These are phyloP conservation scores for Darksidea phi DNA, from an alignment of 495 filamentous ascomycete species.

Conservation along the genomic window DNA sequence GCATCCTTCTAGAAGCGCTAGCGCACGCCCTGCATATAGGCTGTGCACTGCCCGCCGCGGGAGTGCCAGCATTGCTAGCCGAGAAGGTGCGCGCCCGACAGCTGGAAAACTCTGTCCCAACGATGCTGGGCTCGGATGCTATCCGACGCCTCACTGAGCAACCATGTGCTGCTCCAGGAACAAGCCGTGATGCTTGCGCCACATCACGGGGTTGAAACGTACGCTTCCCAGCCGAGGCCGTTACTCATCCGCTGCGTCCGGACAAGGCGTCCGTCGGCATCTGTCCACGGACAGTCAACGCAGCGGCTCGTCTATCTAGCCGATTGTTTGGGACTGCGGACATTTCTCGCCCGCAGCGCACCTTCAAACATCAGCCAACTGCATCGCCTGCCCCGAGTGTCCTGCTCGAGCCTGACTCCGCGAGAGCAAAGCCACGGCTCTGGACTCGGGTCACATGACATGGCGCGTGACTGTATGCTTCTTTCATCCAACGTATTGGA, in stretches of 20 bases:
- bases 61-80: not conserved
- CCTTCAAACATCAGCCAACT: no score
- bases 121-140: constrained; percentile 3
- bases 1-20: constrained; percentile 4
- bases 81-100: not conserved
- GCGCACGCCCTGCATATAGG: not conserved
- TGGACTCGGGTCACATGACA: constrained; percentile 6
- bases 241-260: constrained; percentile 3
- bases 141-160: constrained; percentile 6
- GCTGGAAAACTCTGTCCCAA: constrained; percentile 1
- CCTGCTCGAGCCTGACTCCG: no score
- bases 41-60: no score
- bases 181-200: constrained; percentile 3
- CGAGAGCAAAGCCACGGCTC: not conserved
- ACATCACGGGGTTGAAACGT: constrained; percentile 14
- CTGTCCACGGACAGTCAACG: not conserved
- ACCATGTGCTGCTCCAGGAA: constrained; percentile 21
- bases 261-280: no score
- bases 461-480: constrained; percentile 18
- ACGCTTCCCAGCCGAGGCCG: constrained; percentile 13
- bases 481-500: not conserved
- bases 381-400: no score
- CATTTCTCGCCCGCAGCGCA: no score
- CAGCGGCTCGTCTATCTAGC: not conserved
- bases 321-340: no score